These are phyloP conservation scores for Lignosus rhinocerotis DNA, from an alignment of 1,284 basidiomycete species.

Conservation along the genomic window DNA sequence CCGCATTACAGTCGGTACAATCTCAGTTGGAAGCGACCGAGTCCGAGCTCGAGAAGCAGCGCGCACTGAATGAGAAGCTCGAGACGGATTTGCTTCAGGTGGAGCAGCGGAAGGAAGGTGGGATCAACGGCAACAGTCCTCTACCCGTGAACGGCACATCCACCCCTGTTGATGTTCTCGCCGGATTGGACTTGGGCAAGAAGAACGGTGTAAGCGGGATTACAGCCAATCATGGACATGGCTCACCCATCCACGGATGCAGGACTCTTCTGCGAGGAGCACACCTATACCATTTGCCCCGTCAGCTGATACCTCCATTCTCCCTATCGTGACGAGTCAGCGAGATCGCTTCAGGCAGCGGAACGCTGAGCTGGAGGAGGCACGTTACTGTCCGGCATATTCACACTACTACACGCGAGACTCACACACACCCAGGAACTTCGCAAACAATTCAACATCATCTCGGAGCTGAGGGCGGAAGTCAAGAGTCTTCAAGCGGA, in stretches of 20 bases:
- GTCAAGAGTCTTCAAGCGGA: conserved; percentile 76
- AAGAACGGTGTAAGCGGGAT: conserved; percentile 35
- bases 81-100: conserved; percentile 89
- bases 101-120: conserved; percentile 53
- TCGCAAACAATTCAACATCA: conserved; percentile 89
- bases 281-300: conserved; percentile 71
- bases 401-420: not conserved
- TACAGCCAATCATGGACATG: not conserved
- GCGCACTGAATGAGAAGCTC: conserved; percentile 81
- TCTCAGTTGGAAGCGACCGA: conserved; percentile 61
- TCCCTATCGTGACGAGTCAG: conserved; percentile 96
- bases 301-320: conserved; percentile 85
- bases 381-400: conserved; percentile 32
- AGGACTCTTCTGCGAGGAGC: conserved; percentile 49
- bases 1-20: conserved; percentile 59
- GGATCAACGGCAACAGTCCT: conserved; percentile 24
- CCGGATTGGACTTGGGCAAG: conserved; percentile 72
- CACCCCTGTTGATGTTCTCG: conserved; percentile 47
- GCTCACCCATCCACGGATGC: conserved; percentile 3
- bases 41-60: conserved; percentile 77
- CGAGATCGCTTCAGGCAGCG: conserved; percentile 93
- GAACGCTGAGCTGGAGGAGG: conserved; percentile 96
- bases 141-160: conserved; percentile 19
- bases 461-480: conserved; percentile 87
- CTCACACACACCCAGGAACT: conserved; percentile 62